Evolutionary conservation across 2,329 filamentous ascomycete species (phyloP).

Genomic region (Magnaporthiopsis poae): DNA sequence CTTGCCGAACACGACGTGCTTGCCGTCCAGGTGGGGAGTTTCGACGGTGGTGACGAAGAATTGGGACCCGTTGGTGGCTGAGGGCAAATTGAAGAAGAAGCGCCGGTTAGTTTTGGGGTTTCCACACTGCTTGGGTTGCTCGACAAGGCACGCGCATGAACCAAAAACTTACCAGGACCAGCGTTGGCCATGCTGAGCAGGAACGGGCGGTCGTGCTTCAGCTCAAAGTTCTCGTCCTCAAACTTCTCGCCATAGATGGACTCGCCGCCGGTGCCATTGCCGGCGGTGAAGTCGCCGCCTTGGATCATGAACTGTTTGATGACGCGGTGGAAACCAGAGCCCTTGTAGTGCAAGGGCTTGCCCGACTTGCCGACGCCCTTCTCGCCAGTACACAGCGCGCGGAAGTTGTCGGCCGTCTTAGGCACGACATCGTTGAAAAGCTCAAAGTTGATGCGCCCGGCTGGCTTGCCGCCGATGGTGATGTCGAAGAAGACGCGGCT

Average conservation of each 20-base stretch:
- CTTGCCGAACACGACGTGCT: constrained; percentile 92
- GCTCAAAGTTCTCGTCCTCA: constrained; percentile 86
- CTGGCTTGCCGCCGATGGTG: constrained; percentile 60
- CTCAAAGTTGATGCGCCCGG: constrained; percentile 78
- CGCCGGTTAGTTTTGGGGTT: neutral
- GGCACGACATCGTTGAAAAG: constrained; percentile 70
- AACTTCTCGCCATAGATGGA: constrained; percentile 97
- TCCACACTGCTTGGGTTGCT: neutral
- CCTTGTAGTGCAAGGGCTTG: constrained; percentile 86
- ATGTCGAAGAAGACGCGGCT: constrained; percentile 91
- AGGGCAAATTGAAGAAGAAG: constrained; percentile 1
- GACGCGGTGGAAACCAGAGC: constrained; percentile 84
- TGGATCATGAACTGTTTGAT: constrained; percentile 99
- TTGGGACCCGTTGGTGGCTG: constrained; percentile 88
- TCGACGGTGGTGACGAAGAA: constrained; percentile 95
- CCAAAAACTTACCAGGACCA: constrained; percentile 59
- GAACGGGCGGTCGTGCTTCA: constrained; percentile 88
- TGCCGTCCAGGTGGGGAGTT: constrained; percentile 89
- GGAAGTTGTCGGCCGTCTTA: constrained; percentile 95
- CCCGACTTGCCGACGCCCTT: constrained; percentile 74
- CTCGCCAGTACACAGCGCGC: constrained; percentile 85
- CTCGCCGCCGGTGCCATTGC: constrained; percentile 91
- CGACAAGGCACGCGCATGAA: neutral
- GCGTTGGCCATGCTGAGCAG: constrained; percentile 97
- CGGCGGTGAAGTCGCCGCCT: constrained; percentile 90